Base-by-base conservation (phyloP, 148 eudicot genomes). In the Diospyros lotus region DNA sequence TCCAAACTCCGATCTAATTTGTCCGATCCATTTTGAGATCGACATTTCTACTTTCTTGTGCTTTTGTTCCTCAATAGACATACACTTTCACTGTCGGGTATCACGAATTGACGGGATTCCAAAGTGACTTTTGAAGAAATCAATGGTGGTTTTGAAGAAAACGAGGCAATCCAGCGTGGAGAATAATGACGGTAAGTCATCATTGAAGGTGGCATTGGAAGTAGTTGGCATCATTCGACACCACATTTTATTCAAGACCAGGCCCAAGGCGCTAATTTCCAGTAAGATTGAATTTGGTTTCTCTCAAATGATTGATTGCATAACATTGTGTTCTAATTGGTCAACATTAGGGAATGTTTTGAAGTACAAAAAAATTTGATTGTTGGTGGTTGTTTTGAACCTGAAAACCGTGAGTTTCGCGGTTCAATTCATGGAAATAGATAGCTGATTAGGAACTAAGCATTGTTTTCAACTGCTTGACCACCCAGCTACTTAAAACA, bases 1-100 rank as follows among this genome's bases (percentile, higher is more conserved):
- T 50, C 1, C 15, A 13, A 38, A 10, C 41, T 0, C 15, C 2
- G 6, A 5, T 11, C 50, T 48, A 17, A 8, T 48, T 73, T 48
- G 6, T 2, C 43, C 58, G 5, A 5, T 4, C 17, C 2, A 10
- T 1, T 58, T 48, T 4, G 43, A 64, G 6, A 43, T 4, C 17
- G 1, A 17, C 11, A 12, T 45, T 73, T 46, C n/a, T n/a, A n/a
- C n/a, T 18, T 12, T 52, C 51, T 28, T 8, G 2, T 66, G 48
- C 43, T 55, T 52, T 51, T 11, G 10, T 65, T 70, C 52, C 41
- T 73, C 71, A 95, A 97, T 94, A 92, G 66, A 84, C 74, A 38
- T 95, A 92, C 80, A 90, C 96, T 41, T 89, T 95, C 70, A 89
- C 93, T 6, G 86, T 92, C 1, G 99, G 99, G 13, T 95, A 95